Conservation (phyloP, 2,329 filamentous ascomycete species). For the Curvularia spicifera region DNA sequence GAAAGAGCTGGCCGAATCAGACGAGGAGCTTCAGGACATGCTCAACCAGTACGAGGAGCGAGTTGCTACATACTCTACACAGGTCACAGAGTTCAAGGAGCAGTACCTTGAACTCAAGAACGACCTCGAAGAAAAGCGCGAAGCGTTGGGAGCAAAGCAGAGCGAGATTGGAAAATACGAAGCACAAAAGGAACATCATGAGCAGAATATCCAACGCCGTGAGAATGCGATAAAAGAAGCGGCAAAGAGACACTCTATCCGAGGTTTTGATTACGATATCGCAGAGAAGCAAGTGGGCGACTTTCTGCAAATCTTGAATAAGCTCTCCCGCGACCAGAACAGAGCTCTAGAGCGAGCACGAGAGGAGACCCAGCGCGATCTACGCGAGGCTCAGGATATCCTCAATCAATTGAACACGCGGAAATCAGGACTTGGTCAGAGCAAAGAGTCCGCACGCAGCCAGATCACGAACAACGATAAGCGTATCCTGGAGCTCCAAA, state of each 20-base stretch:
- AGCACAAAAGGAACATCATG: conserved; percentile 85
- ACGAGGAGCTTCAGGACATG: conserved; percentile 74
- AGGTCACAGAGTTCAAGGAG: conserved; percentile 67
- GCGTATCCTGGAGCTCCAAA: conserved; percentile 70
- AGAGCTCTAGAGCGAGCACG: conserved; percentile 76
- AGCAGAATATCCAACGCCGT: conserved; percentile 76
- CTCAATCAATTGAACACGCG: conserved; percentile 77
- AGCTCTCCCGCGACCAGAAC: conserved; percentile 78
- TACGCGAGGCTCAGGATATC: conserved; percentile 72
- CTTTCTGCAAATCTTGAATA: conserved; percentile 80
- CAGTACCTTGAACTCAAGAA: conserved; percentile 70
- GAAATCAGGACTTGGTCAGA: conserved; percentile 74
- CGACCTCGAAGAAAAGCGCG: conserved; percentile 56
- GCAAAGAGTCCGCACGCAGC: conserved; percentile 74
- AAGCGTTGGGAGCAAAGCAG: conserved; percentile 55
- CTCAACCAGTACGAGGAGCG: conserved; percentile 79
- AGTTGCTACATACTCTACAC: conserved; percentile 68
- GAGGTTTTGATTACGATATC: conserved; percentile 81
- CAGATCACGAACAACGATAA: conserved; percentile 77
- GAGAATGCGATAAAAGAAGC: conserved; percentile 78
- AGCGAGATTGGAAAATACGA: conserved; percentile 76
- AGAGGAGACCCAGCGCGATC: conserved; percentile 74
- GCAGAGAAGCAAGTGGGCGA: conserved; percentile 74
- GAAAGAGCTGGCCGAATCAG: conserved; percentile 77
- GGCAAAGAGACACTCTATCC: conserved; percentile 77